Base-by-base conservation (phyloP, 2,329 filamentous ascomycete genomes). In the Stagonosporopsis chrysanthemi region DNA sequence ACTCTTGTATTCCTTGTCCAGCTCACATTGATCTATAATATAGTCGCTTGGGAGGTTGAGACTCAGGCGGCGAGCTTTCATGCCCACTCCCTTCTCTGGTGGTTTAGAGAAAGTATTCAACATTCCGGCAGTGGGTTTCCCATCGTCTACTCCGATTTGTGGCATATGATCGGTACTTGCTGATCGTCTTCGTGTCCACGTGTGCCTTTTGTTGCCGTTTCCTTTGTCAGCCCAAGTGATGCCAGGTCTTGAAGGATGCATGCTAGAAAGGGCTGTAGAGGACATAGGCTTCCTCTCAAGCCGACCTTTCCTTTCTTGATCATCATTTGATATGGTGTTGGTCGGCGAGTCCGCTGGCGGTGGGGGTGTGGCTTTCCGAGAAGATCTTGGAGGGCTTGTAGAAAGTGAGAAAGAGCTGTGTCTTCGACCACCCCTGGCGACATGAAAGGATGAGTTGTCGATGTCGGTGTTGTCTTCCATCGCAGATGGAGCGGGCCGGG, bases 51-150 rank as follows among this genome's bases (percentile, higher is more conserved):
- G 88, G 24, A 92, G 79, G 67, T 84, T 89, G 45, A 91, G 75
- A 69, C 90, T 93, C 78, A 94, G 81, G 47, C 90, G 87, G n/a
- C 90, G 84, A 28, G 90, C 88, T 78, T 93, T 94, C 73, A 90
- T 83, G 9, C 90, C 90, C 17, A 88, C 89, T 12, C 90, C 90
- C 22, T 84, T 84, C 49, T 87, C 86, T 1, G 90, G 89, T 1
- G 70, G 61, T 46, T 71, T 74, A 24, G 75, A 76, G 41, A 75
- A 76, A 17, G 74, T 76, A 24, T 65, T 62, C 31, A 75, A 52
- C 61, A 77, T 68, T 24, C 71, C 73, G 38, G 72, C 67, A 23
- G 71, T 74, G 15, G 69, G 65, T 42, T 59, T 65, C n/a, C 70
- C 63, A 11, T 66, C 57, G 8, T 73, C 66, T 24, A 64, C 66